Evolutionary conservation across 2,329 filamentous ascomycete species (phyloP), one percentile per base, ranked within the genome.

Genomic region (Lecanicillium sp.): DNA sequence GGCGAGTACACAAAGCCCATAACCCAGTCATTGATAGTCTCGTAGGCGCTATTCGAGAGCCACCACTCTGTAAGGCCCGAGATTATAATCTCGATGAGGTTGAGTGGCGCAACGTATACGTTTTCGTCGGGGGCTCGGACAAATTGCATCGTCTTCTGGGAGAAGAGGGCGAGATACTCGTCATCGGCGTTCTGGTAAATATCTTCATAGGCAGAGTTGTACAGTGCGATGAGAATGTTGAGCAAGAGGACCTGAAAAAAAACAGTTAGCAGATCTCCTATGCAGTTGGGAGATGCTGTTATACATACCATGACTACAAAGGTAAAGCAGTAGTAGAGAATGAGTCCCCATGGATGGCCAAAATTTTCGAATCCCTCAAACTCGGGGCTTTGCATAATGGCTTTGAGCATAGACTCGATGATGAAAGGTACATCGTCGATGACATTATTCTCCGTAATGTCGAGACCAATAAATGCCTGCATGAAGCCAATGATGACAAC

Each of bases 81-180:
- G 44, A 76, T 67, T 44, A 95, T 70, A 14, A 96, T 80, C 58
- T 98, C 92, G 43, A 98, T 75, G 3, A 98, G 71, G 58, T 98
- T 98, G 62, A 98, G 85, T 0, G 92, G 92, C 1, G 92, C 81
- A 52, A 98, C 95, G 63, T 92, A 98, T 40, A 98, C 92, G 50
- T 98, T 98, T 60, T 98, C 92, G 51, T 98, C 92, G 0, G 92
- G 92, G 0, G 92, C 92, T 35, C 92, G 85, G 14, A 96, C 86
- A 53, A 95, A 98, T 53, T 94, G 88, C 74, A 96, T 86, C 0
- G 92, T 95, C 63, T 95, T 95, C 49, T 94, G 85, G 0, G 86
- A 75, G 62, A 95, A 95, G 4, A 96, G 75, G 0, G 88, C 90
- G 57, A 98, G 80, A 62, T 88, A 98, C 60, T 98, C 92, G 59